A percentile compares a stretch with the other conserved stretches of the same genome.
Conservation (phyloP, 495 filamentous ascomycete species). For the Penicillium desertorum region DNA sequence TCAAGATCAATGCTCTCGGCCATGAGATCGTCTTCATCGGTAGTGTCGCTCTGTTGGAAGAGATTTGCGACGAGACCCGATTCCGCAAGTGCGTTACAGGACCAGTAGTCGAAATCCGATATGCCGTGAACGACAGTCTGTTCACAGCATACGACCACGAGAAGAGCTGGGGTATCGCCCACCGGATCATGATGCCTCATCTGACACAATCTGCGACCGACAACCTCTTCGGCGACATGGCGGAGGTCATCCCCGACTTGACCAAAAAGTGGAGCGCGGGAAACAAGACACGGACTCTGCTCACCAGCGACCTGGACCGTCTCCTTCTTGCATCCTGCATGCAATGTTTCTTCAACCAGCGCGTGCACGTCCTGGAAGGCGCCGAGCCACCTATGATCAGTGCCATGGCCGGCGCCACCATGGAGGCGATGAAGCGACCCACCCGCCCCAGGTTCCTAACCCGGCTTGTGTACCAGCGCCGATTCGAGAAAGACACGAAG, state of each 20-base stretch:
- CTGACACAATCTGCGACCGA: slow-evolving; percentile 22
- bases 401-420: slow-evolving; percentile 41
- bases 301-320: slow-evolving; percentile 64
- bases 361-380: slow-evolving; percentile 32
- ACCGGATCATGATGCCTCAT: slow-evolving; percentile 29
- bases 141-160: slow-evolving; percentile 68
- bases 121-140: slow-evolving; percentile 66
- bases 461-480: slow-evolving; percentile 35
- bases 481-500: slow-evolving; percentile 56
- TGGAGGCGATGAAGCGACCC: slow-evolving; percentile 43
- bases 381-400: slow-evolving; percentile 34
- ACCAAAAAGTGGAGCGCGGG: slow-evolving; percentile 28
- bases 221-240: slow-evolving; percentile 28
- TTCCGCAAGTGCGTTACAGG: slow-evolving; percentile 65
- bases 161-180: slow-evolving; percentile 63
- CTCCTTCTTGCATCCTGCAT: slow-evolving; percentile 68
- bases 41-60: slow-evolving; percentile 60
- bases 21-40: slow-evolving; percentile 54
- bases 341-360: slow-evolving; percentile 52
- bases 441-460: slow-evolving; percentile 40
- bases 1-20: slow-evolving; percentile 61
- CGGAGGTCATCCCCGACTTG: slow-evolving; percentile 27
- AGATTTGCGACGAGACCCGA: slow-evolving; percentile 68
- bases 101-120: slow-evolving; percentile 59
- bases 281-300: slow-evolving; percentile 16